Base-by-base conservation (phyloP, 2,329 filamentous ascomycete genomes). In the Epichloe glyceriae region DNA sequence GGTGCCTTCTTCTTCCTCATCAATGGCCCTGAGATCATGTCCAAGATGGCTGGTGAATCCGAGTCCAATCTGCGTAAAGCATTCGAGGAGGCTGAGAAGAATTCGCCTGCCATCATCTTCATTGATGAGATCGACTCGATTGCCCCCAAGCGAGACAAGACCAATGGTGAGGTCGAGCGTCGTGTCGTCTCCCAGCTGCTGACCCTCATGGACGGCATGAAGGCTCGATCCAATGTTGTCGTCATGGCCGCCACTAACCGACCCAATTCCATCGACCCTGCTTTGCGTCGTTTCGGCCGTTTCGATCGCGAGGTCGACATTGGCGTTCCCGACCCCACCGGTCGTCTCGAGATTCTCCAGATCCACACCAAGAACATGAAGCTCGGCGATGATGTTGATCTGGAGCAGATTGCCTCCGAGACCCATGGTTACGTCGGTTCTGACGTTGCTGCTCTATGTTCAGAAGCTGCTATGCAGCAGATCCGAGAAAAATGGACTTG, bases 311-410 rank as follows among this genome's bases (percentile, higher is more conserved):
- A 97, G 71, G 91, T 98, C 57, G 93, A 98, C 66, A 96, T 98
- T 64, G 90, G 91, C 64, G 95, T 97, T 59, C 93, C 93, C 50
- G 93, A 97, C 73, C 93, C 93, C 48, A 97, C 91, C 62, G 93
- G 93, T 57, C 93, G 93, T 79, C 86, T 98, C 38, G 93, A 98
- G 79, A 97, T 98, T 65, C 83, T 98, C 54, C 88, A 95, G 72
- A 98, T 98, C 60, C 93, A 98, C 80, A 98, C 93, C 71, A 98
- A 98, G 85, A 98, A 98, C 81, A 98, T 98, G 93, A 98, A 98
- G 79, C 82, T 98, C 55, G 89, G 73, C 53, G 93, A 97, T 52
- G 93, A 97, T 61, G 93, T 98, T 55, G 93, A 98, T 64, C 81
- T 98, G 43, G 91, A 96, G 76, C 85, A 89, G 64, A 96, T 98